Conservation (phyloP, 495 filamentous ascomycete species). For the Neurospora sp. region DNA sequence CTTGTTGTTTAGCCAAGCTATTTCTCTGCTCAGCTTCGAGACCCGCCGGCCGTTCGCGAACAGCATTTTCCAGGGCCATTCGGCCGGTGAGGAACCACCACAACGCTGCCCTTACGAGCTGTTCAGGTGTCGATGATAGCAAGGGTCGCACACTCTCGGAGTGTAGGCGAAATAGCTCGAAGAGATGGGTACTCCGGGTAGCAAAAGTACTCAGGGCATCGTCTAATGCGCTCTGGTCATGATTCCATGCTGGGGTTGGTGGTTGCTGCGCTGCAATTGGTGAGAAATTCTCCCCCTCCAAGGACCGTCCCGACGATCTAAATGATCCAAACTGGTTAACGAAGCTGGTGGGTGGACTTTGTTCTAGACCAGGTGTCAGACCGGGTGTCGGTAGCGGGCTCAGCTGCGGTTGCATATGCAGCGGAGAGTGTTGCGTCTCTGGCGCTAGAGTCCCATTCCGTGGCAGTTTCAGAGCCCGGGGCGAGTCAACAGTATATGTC, state of each 20-base stretch:
- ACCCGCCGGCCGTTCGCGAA: constrained; percentile 49
- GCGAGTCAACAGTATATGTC: neutral
- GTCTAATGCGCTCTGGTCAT: constrained; percentile 23
- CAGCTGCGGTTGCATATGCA: neutral
- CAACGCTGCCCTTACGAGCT: constrained; percentile 58
- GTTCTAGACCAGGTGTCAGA: neutral
- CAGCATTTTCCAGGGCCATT: constrained; percentile 56
- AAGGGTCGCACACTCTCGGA: constrained; percentile 60
- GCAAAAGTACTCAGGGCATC: constrained; percentile 61
- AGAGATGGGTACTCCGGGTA: constrained; percentile 52
- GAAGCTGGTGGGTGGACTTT: constrained; percentile 11
- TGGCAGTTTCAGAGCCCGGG: neutral
- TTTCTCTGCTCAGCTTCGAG: constrained; percentile 30
- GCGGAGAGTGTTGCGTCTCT: neutral
- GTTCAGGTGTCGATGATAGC: constrained; percentile 44
- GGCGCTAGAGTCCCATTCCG: neutral
- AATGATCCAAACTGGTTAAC: constrained; percentile 15
- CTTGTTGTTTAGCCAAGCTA: constrained; percentile 48
- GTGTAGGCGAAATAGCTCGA: constrained; percentile 57
- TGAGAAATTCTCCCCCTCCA: constrained; percentile 13
- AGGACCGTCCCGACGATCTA: constrained; percentile 15
- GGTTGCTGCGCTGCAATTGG: neutral
- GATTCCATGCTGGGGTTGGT: neutral
- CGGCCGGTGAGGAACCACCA: constrained; percentile 89
- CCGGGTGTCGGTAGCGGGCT: neutral